Conservation (phyloP, 805 yeast species). For the Candida ponderosae region DNA sequence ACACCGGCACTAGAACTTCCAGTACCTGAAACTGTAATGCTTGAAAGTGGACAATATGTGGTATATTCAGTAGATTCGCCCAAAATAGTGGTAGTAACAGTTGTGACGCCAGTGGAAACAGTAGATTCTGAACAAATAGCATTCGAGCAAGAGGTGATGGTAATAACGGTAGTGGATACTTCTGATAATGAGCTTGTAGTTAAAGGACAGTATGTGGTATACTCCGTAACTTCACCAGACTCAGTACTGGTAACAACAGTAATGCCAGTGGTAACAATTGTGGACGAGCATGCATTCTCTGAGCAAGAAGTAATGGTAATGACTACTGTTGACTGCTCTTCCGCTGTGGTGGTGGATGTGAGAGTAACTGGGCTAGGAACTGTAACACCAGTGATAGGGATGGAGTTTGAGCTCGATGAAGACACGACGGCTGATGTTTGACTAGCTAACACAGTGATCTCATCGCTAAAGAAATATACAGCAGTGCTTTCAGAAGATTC, state of each 20-base stretch:
- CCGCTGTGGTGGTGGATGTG: conserved; percentile 16
- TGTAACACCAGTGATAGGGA: conserved; percentile 10
- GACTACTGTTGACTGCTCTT: conserved; percentile 18
- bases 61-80: not conserved
- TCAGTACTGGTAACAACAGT: conserved; percentile 24
- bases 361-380: conserved; percentile 3
- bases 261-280: conserved; percentile 20
- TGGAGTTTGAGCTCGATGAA: no score
- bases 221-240: conserved; percentile 10
- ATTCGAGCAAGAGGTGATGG: not conserved
- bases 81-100: not conserved
- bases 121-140: not conserved
- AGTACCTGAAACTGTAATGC: not conserved
- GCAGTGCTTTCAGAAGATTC: no score
- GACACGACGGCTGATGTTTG: not conserved
- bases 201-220: conserved; percentile 12
- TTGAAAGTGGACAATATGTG: not conserved
- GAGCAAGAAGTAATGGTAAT: conserved; percentile 21
- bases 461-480: no score
- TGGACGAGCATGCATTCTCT: conserved; percentile 8
- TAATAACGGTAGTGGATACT: not conserved
- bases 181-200: conserved; percentile 3
- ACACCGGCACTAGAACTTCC: conserved; percentile 1
- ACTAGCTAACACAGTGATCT: no score
- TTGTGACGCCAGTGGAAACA: not conserved